Evolutionary conservation across 495 filamentous ascomycete genomes (phyloP).

Genomic region (Penicillium arizonense): DNA sequence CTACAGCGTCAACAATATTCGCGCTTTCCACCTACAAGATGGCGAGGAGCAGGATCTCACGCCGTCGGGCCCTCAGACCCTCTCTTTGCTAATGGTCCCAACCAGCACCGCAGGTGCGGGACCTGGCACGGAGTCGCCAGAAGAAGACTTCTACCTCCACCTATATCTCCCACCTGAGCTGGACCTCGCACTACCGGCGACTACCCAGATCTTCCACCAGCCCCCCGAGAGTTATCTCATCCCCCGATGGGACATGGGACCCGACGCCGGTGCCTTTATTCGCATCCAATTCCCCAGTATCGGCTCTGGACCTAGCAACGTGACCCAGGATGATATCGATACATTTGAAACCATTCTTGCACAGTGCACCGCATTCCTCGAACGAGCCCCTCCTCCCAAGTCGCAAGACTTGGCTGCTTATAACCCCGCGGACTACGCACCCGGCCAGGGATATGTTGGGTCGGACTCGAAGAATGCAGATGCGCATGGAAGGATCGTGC

Average conservation of each 20-base stretch:
- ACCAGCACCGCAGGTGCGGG: slow-evolving; percentile 63
- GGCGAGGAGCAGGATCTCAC: slow-evolving; percentile 81
- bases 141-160: slow-evolving; percentile 95
- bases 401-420: slow-evolving; percentile 55
- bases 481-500: slow-evolving; percentile 75
- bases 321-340: slow-evolving; percentile 87
- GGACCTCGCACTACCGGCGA: slow-evolving; percentile 84
- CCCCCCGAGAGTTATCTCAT: slow-evolving; percentile 87
- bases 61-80: slow-evolving; percentile 79
- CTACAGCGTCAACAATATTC: slow-evolving; percentile 80
- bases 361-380: slow-evolving; percentile 91
- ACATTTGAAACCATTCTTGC: slow-evolving; percentile 96
- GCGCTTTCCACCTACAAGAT: slow-evolving; percentile 83
- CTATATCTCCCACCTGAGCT: slow-evolving; percentile 91
- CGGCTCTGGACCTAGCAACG: slow-evolving; percentile 58
- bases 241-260: slow-evolving; percentile 87
- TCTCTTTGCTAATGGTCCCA: slow-evolving; percentile 92
- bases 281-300: slow-evolving; percentile 81
- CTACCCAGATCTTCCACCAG: slow-evolving; percentile 93
- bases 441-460: slow-evolving; percentile 71
- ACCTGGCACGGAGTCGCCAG: slow-evolving; percentile 38
- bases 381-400: slow-evolving; percentile 64
- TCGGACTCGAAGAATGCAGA: slow-evolving; percentile 37
- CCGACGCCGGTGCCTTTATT: slow-evolving; percentile 84
- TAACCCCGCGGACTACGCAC: slow-evolving; percentile 76